These are phyloP conservation scores for Moricandia arvensis DNA, from an alignment of 345 rosid genomes.

Conservation along the genomic window DNA sequence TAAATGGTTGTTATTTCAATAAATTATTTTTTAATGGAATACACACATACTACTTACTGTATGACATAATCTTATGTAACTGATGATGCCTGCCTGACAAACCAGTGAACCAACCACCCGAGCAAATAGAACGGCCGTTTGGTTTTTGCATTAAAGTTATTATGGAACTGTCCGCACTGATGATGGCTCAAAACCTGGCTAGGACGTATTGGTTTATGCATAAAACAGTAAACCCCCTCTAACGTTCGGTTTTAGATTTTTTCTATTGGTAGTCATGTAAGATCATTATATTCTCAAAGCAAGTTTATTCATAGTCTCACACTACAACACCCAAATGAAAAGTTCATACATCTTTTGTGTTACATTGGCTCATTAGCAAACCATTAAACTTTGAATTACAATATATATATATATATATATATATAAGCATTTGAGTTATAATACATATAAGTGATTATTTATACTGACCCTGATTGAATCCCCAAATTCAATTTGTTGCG, in stretches of 20 bases:
- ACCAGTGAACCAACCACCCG: neutral
- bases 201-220: neutral
- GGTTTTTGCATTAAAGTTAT: too few relatives aligned
- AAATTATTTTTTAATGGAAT: neutral
- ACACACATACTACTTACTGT: neutral
- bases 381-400: neutral
- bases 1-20: neutral
- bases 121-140: too few relatives aligned
- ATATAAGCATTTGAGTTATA: neutral
- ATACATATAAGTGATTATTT: slow-evolving; percentile 16
- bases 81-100: neutral
- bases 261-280: neutral
- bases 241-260: neutral
- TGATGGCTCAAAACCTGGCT: slow-evolving; percentile 4
- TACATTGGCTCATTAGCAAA: slow-evolving; percentile 11
- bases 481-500: slow-evolving; percentile 16
- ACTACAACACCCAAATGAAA: neutral
- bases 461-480: slow-evolving; percentile 9
- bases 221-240: neutral
- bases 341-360: slow-evolving; percentile 16
- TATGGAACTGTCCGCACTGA: too few relatives aligned
- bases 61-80: neutral
- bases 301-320: slow-evolving; percentile 22
- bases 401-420: neutral
- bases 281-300: neutral